Evolutionary conservation across 768 basidiomycete species (phyloP), one percentile per base, ranked within the genome.

Genomic region (Xerocomellus intermedius): DNA sequence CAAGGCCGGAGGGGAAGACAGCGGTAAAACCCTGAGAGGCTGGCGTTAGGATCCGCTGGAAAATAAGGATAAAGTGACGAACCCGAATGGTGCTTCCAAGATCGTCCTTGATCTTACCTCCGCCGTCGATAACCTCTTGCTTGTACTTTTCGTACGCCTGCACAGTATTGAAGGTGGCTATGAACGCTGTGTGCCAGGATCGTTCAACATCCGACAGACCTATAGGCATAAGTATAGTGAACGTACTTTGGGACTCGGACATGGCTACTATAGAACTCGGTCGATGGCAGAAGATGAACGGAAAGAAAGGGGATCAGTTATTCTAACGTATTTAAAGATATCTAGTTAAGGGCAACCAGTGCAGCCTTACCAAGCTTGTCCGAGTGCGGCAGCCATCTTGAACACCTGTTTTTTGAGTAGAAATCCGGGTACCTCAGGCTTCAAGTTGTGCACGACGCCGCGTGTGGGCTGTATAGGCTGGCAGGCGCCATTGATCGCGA

Each of bases 11-110:
- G 5, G 66, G 52, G 4, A 67, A 55, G 41, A 10, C 14, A n/a
- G 61, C 66, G 2, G 54, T 43, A 57, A 67, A 66, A 21, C 59
- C 54, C 66, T 69, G 21, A n/a, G 8, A 45, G 13, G 32, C 17
- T 19, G 7, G 4, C 5, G 1, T 48, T 16, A 47, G 26, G 17
- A 43, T 42, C 22, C 12, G 37, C 4, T 33, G 8, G n/a, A n/a
- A n/a, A 22, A 51, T 2, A 33, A 5, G 9, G 45, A 37, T 3
- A 5, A 44, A 14, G 17, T 7, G 35, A 52, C 46, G 1, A 48
- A 56, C 66, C 48, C 38, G 4, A 8, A 55, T 4, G 8, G 2
- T 5, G 0, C 6, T 1, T 16, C 53, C 63, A 26, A 41, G 32
- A 32, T 69, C 66, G 36, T 35, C 3, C 26, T 26, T 39, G 59